Percentiles rank a stretch among this genome's conserved stretches.
Evolutionary conservation across 2,329 filamentous ascomycete species (phyloP).

Genomic region (Teratosphaeria destructans): DNA sequence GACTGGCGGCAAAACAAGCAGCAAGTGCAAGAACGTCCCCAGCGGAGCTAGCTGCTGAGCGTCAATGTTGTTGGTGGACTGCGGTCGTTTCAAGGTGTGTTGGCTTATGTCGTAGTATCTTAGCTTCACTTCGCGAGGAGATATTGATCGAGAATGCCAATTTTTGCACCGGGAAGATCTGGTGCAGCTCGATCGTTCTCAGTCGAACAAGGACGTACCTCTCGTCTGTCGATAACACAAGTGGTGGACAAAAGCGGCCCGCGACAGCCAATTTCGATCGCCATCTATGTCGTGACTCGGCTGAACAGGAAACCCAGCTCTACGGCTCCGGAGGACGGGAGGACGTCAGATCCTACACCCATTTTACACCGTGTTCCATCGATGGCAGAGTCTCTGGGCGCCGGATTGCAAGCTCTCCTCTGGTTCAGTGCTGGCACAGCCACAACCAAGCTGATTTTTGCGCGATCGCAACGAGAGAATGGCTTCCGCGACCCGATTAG

Average conservation of each 20-base stretch:
- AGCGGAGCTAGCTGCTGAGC: slow-evolving; percentile 1
- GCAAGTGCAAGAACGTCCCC: slow-evolving; percentile 32
- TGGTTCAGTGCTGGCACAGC: background rate
- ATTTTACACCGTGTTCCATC: background rate
- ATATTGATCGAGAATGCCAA: background rate
- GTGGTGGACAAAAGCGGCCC: too few species aligned
- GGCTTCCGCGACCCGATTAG: background rate
- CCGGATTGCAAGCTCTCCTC: background rate
- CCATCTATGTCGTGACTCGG: too few species aligned
- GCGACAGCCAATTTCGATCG: too few species aligned
- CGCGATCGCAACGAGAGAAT: background rate
- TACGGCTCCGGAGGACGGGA: too few species aligned
- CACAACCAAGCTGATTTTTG: background rate
- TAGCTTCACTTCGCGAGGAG: background rate
- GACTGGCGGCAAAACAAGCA: slow-evolving; percentile 41
- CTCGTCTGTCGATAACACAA: too few species aligned
- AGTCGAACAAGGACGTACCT: too few species aligned
- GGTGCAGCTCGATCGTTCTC: too few species aligned
- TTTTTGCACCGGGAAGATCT: background rate
- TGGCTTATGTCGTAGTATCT: background rate
- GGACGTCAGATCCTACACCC: background rate
- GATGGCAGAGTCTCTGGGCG: background rate
- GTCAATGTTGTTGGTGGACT: background rate
- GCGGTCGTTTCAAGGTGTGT: background rate
- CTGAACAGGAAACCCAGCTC: too few species aligned